Evolutionary conservation across 1,284 basidiomycete species (phyloP), one percentile per base, ranked within the genome.

Genomic region (Malassezia restricta): DNA sequence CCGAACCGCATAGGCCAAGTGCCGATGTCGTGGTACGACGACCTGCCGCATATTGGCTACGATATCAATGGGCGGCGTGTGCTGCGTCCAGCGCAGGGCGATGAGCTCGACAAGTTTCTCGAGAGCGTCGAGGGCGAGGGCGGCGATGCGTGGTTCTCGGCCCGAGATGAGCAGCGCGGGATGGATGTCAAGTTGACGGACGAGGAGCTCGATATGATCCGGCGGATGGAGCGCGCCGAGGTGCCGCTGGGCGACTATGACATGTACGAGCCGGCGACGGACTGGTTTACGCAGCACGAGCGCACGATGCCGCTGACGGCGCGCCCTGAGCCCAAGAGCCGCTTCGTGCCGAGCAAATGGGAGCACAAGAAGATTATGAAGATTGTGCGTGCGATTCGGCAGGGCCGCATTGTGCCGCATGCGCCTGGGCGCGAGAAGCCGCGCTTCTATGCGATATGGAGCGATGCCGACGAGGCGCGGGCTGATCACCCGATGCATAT

Each of bases 291-390:
- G 6, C 89, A 89, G 8, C 88, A 87, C 73, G 86, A 94, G 71
- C 86, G 91, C 76, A 76, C 85, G 39, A 95, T 89, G 84, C 92
- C 94, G 28, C 76, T 99, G 15, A 87, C 85, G 29, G 83, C 82
- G 37, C 85, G 86, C 14, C 88, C 91, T 1, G 91, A 98, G 74
- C 94, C 94, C 17, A 99, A 99, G 76, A 81, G 88, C 47, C 81
- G 94, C 49, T 99, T 92, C 82, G 82, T 96, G 6, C 88, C 92
- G 11, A 92, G 87, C 77, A 98, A 94, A 79, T 98, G 94, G 94
- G 94, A 98, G 77, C 95, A 96, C 77, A 84, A 95, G 79, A 98
- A 98, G 81, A 82, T 98, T 63, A 95, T 98, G 90, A 99, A 98
- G 81, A 96, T 98, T 63, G 92, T 98, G 57, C 88, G 91, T 48